These are phyloP conservation scores for Picea abies DNA, from an alignment of 83 land plant genomes.

Conservation along the genomic window DNA sequence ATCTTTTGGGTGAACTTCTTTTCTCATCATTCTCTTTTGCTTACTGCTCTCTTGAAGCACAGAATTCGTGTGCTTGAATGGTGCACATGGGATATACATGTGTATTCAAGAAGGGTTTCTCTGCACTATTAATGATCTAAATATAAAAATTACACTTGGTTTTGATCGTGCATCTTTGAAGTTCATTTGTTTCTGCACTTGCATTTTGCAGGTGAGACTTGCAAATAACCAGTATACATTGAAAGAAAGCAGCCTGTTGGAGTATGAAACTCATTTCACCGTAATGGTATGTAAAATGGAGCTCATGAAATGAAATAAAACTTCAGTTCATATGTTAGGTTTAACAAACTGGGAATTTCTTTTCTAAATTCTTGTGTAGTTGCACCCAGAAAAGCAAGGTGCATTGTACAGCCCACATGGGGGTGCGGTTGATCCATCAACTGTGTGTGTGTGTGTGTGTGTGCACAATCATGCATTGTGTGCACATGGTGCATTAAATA, in stretches of 20 bases:
- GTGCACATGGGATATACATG: background rate
- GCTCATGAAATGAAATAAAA: background rate
- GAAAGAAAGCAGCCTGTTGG: slow-evolving; percentile 75
- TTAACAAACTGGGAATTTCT: background rate
- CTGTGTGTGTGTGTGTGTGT: too few species aligned
- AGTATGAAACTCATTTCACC: slow-evolving; percentile 68
- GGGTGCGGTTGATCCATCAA: too few species aligned
- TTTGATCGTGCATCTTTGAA: slow-evolving; percentile 1
- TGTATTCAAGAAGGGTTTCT: background rate
- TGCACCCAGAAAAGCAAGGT: too few species aligned
- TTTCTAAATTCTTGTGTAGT: background rate
- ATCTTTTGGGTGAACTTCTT: slow-evolving; percentile 84
- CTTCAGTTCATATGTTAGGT: background rate
- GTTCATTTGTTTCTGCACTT: background rate
- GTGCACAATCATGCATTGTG: too few species aligned
- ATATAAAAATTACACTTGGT: background rate
- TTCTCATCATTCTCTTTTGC: background rate
- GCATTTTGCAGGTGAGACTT: slow-evolving; percentile 69
- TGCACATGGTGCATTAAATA: too few species aligned
- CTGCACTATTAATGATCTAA: background rate
- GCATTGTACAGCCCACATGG: too few species aligned
- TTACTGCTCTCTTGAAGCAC: background rate
- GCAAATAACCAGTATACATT: slow-evolving; percentile 82
- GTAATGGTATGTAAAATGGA: slow-evolving; percentile 45
- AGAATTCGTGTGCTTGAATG: background rate